A percentile compares a stretch with the other conserved stretches of the same genome.
Conservation (phyloP, 1,284 basidiomycete genomes). For the Ustilago shanxiensis region DNA sequence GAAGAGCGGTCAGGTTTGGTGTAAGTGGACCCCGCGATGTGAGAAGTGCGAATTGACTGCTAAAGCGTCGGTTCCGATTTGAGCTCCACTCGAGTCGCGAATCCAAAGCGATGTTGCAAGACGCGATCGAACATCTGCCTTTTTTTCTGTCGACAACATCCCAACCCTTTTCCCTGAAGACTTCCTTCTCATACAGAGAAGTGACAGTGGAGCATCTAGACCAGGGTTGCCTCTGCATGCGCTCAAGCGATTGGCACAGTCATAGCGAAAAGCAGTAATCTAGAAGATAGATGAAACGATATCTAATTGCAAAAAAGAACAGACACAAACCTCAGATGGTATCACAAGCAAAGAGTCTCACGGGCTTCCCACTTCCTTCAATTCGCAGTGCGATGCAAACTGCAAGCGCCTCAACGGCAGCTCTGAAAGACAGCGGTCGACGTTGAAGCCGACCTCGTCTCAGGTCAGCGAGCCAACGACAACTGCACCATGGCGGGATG, state of each 20-base stretch:
- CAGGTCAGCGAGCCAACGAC: neutral
- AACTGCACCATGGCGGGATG: neutral
- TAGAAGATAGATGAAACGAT: neutral
- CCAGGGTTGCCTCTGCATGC: neutral
- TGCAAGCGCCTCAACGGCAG: neutral
- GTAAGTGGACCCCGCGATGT: neutral
- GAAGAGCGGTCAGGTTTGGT: neutral
- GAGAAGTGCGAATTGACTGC: slow-evolving; percentile 1
- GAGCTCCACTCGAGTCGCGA: neutral
- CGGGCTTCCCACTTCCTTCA: neutral
- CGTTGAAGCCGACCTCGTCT: neutral
- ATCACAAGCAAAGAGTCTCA: slow-evolving; percentile 4
- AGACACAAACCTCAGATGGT: neutral
- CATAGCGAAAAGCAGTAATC: neutral
- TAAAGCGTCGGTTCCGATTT: slow-evolving; percentile 1
- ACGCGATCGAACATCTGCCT: neutral
- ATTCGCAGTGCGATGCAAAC: neutral
- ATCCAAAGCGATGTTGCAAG: neutral
- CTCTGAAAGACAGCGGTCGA: neutral
- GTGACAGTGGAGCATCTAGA: no score
- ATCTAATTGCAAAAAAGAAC: neutral
- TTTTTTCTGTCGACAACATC: no score
- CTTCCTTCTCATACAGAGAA: no score
- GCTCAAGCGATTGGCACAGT: neutral
- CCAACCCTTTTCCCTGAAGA: no score